Evolutionary conservation across 257 asterid species (phyloP).

Genomic region (Linderniella brevidens): DNA sequence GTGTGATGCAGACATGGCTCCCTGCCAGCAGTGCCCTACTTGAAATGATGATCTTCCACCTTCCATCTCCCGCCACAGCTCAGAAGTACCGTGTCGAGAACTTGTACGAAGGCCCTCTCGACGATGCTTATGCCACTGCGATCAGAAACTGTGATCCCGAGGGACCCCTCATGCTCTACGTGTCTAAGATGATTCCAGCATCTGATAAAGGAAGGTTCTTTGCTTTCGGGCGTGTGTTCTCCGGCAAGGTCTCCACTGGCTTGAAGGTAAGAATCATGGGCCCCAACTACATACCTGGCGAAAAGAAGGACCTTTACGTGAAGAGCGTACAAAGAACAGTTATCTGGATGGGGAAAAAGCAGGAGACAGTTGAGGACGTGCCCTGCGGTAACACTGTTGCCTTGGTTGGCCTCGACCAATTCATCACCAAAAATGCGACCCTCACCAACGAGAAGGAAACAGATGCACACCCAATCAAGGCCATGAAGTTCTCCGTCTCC

Average conservation of each 20-base stretch:
- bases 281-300: constrained; percentile 33
- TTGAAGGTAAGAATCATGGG: constrained; percentile 44
- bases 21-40: constrained; percentile 32
- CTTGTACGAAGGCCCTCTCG: constrained; percentile 34
- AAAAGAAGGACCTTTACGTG: constrained; percentile 25
- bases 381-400: constrained; percentile 49
- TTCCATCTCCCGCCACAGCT: constrained; percentile 35
- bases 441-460: constrained; percentile 31
- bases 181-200: constrained; percentile 38
- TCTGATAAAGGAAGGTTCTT: constrained; percentile 33
- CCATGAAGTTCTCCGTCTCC: constrained; percentile 32
- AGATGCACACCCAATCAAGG: constrained; percentile 32
- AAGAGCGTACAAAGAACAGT: constrained; percentile 40
- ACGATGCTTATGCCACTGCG: constrained; percentile 23
- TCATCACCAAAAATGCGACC: constrained; percentile 30
- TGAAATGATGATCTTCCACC: constrained; percentile 50
- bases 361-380: constrained; percentile 45
- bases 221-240: constrained; percentile 32
- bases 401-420: constrained; percentile 39
- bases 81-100: constrained; percentile 39
- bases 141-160: constrained; percentile 37
- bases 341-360: constrained; percentile 42
- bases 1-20: constrained; percentile 46
- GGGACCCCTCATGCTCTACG: constrained; percentile 32
- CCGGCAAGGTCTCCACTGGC: constrained; percentile 33